Evolutionary conservation across 1,139 yeast genomes (phyloP).

Genomic region (Yamadazyma songkhlaensis): DNA sequence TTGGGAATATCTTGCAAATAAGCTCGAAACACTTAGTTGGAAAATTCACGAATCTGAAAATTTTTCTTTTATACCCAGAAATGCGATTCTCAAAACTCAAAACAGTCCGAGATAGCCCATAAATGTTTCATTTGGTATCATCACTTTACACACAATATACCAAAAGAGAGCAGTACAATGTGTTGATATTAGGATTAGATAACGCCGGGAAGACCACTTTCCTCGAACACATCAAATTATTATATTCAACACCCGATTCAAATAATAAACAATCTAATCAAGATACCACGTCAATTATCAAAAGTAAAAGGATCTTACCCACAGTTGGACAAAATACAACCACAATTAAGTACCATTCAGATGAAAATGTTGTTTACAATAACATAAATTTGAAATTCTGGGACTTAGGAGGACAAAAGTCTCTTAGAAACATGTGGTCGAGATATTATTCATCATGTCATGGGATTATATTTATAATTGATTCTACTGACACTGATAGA

Average conservation of each 20-base stretch:
- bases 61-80: not conserved
- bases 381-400: conserved; percentile 72
- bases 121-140: conserved; percentile 47
- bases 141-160: conserved; percentile 48
- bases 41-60: not conserved
- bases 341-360: conserved; percentile 37
- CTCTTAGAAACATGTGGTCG: conserved; percentile 81
- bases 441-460: conserved; percentile 84
- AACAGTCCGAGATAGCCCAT: not conserved
- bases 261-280: conserved; percentile 13
- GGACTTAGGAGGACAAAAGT: conserved; percentile 95
- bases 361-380: conserved; percentile 32
- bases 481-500: conserved; percentile 80
- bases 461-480: conserved; percentile 89
- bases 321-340: conserved; percentile 65
- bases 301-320: conserved; percentile 42
- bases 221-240: conserved; percentile 42
- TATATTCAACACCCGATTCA: conserved; percentile 30
- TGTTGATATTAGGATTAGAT: conserved; percentile 84
- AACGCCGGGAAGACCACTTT: conserved; percentile 89
- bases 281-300: conserved; percentile 22
- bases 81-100: not conserved
- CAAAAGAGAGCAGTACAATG: conserved; percentile 48
- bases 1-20: no score
- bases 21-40: no score